Evolutionary conservation across 345 rosid genomes (phyloP).

Genomic region (Rhodamnia rubescens): DNA sequence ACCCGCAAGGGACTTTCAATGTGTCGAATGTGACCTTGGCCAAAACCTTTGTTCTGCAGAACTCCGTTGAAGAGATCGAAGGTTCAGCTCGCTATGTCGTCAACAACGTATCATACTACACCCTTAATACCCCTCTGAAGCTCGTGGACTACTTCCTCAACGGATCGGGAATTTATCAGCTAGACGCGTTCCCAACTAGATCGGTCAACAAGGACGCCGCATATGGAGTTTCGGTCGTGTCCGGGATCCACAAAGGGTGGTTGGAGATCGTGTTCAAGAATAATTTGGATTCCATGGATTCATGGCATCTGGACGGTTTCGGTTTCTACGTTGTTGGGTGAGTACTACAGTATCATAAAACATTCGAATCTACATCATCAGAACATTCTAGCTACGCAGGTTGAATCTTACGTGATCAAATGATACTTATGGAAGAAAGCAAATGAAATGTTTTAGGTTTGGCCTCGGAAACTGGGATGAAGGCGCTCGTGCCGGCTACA

Average conservation of each 20-base stretch:
- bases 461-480: conserved; percentile 54
- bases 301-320: conserved; percentile 56
- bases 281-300: conserved; percentile 19
- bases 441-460: conserved; percentile 9
- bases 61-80: conserved; percentile 7
- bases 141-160: conserved; percentile 26
- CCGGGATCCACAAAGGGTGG: conserved; percentile 43
- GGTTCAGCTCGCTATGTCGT: conserved; percentile 9
- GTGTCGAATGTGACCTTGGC: conserved; percentile 33
- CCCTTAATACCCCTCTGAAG: conserved; percentile 33
- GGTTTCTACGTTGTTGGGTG: conserved; percentile 42
- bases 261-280: conserved; percentile 34
- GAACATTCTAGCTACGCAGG: not conserved
- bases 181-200: conserved; percentile 26
- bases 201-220: conserved; percentile 9
- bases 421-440: not conserved
- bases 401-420: not conserved
- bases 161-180: conserved; percentile 22
- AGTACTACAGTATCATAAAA: not conserved
- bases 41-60: conserved; percentile 26
- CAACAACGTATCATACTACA: conserved; percentile 31
- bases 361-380: not conserved
- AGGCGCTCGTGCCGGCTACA: conserved; percentile 26
- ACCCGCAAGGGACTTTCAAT: conserved; percentile 53
- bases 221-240: conserved; percentile 30